Conservation (phyloP, 305 asterid species). For the Fraxinus greggii region DNA sequence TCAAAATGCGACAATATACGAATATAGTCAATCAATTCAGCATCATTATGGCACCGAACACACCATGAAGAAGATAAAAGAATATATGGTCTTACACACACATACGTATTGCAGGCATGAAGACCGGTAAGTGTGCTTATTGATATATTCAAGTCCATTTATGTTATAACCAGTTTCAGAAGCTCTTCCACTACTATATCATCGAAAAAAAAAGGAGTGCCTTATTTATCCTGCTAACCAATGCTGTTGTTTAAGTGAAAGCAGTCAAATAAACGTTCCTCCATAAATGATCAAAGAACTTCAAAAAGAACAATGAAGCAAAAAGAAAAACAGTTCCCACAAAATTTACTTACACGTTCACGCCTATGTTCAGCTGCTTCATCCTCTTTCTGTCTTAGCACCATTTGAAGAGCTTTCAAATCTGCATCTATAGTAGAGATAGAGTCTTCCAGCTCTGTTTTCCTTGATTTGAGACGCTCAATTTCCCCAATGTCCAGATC, state of each 20-base stretch:
- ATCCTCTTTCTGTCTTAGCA: constrained; percentile 65
- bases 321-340: not conserved
- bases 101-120: not conserved
- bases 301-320: not conserved
- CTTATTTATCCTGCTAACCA: not conserved
- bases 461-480: constrained; percentile 46
- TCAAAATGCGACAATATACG: not conserved
- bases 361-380: constrained; percentile 69
- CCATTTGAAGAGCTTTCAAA: constrained; percentile 54
- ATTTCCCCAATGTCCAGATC: constrained; percentile 81
- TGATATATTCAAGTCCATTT: constrained; percentile 2
- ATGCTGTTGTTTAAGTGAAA: constrained; percentile 12
- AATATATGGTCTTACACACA: not conserved
- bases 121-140: not conserved
- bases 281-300: not conserved
- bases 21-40: not conserved
- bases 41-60: not conserved
- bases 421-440: constrained; percentile 39
- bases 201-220: not conserved
- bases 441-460: constrained; percentile 45
- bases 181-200: constrained; percentile 11
- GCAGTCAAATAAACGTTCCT: not conserved
- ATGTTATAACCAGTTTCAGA: constrained; percentile 13
- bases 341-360: constrained; percentile 58
- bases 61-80: not conserved